Conservation (phyloP, 169 alveolate genomes). For the Neospora caninum region DNA sequence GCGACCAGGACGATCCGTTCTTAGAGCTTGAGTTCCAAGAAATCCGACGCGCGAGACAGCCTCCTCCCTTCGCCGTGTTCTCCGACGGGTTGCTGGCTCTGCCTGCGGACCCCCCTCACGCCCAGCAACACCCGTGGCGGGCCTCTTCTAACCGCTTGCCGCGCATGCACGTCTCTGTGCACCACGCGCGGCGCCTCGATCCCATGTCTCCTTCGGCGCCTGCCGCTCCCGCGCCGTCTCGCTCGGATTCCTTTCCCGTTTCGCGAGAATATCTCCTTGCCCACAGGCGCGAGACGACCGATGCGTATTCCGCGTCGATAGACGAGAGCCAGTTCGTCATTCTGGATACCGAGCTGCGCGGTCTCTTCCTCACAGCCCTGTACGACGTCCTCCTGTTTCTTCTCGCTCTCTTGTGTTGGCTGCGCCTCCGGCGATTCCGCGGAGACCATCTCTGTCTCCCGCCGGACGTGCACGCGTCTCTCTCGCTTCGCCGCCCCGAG, state of each 20-base stretch:
- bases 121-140: too few relatives aligned
- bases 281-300: background rate
- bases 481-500: too few relatives aligned
- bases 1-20: too few relatives aligned
- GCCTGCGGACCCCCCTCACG: too few relatives aligned
- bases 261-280: background rate
- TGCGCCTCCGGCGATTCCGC: constrained; percentile 8
- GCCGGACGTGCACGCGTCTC: background rate
- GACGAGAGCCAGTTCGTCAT: background rate
- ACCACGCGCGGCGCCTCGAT: too few relatives aligned
- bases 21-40: too few relatives aligned
- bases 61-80: too few relatives aligned
- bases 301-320: background rate
- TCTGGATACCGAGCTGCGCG: constrained; percentile 31
- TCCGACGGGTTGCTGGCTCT: too few relatives aligned
- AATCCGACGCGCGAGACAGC: too few relatives aligned
- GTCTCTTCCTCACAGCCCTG: constrained; percentile 2
- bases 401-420: constrained; percentile 23
- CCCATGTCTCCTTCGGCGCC: too few relatives aligned
- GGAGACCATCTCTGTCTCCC: constrained; percentile 12
- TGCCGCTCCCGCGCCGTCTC: background rate
- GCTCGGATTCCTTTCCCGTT: background rate
- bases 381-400: constrained; percentile 8
- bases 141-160: too few relatives aligned
- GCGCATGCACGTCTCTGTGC: too few relatives aligned